Evolutionary conservation across 768 basidiomycete genomes (phyloP).

Genomic region (Lyophyllum decastes): DNA sequence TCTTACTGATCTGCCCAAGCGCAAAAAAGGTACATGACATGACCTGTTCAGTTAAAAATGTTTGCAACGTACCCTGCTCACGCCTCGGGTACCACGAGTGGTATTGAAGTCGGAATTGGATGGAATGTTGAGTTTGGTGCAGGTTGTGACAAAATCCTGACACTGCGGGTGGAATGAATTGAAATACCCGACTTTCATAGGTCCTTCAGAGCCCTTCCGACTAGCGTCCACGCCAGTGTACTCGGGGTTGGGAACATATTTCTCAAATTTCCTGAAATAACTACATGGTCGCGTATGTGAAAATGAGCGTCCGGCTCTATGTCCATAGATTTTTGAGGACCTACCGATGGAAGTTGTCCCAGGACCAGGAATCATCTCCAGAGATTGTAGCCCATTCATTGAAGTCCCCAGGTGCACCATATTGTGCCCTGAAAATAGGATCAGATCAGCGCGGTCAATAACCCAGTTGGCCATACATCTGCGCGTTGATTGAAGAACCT

Average conservation of each 20-base stretch:
- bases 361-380: constrained; percentile 62
- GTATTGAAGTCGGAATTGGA: constrained; percentile 59
- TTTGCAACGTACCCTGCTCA: constrained; percentile 45
- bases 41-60: neutral
- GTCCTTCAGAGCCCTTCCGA: constrained; percentile 49
- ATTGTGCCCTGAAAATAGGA: constrained; percentile 51
- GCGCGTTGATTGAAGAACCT: constrained; percentile 70
- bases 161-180: constrained; percentile 37
- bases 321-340: constrained; percentile 2
- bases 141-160: constrained; percentile 52
- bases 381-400: constrained; percentile 62
- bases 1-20: constrained; percentile 30
- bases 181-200: constrained; percentile 55
- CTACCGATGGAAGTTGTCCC: constrained; percentile 53
- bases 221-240: constrained; percentile 48
- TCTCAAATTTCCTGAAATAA: constrained; percentile 70
- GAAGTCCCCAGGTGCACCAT: constrained; percentile 67
- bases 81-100: constrained; percentile 51
- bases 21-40: neutral
- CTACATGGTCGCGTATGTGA: constrained; percentile 24
- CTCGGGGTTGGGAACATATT: constrained; percentile 44
- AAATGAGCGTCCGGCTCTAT: neutral
- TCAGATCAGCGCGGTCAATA: neutral
- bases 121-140: constrained; percentile 51
- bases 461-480: constrained; percentile 33